Evolutionary conservation across 2,329 filamentous ascomycete genomes (phyloP), one percentile per base, ranked within the genome.

Genomic region (Alternaria dauci): DNA sequence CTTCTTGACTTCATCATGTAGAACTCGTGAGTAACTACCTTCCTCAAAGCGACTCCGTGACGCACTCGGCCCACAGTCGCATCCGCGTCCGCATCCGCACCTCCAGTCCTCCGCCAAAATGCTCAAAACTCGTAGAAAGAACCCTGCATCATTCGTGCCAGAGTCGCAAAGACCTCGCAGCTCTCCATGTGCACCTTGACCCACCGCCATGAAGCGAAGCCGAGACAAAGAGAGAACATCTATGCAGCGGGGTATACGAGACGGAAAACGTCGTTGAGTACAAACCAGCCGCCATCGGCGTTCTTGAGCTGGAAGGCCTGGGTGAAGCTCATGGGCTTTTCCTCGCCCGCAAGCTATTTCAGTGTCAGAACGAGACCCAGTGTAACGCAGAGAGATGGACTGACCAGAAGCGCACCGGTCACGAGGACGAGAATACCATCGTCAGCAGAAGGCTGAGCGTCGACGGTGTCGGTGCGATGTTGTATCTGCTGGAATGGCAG

Each of bases 181-280:
- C 47, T 38, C 28, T 50, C 18, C 46, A 18, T 55, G 18, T 41
- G 26, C 26, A 38, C 30, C 23, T 42, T 16, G 20, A 28, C 16
- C 23, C 46, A 36, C 50, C 16, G 32, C 32, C 32, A 36, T 39
- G 26, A 34, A 25, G 12, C 28, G 39, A 34, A 36, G 41, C 46
- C 26, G 23, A 25, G 4, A 14, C 30, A 8, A 7, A 28, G 32
- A 39, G 52, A 41, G 30, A 11, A 44, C 41, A 32, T 58, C 65
- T 78, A 79, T 61, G 75, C 71, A 59, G 76, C 81, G 46, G 81
- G 78, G 81, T 91, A 94, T 71, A 97, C 87, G 64, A 98, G 87
- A 82, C 92, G 92, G 89, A 98, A 98, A 79, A 98, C 83, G 80
- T 98, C 94, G 85, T 98, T 97, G 84, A 89, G 90, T 78, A 98